Evolutionary conservation across 345 rosid species (phyloP).

Genomic region (rapeseed (Brassica napus)): DNA sequence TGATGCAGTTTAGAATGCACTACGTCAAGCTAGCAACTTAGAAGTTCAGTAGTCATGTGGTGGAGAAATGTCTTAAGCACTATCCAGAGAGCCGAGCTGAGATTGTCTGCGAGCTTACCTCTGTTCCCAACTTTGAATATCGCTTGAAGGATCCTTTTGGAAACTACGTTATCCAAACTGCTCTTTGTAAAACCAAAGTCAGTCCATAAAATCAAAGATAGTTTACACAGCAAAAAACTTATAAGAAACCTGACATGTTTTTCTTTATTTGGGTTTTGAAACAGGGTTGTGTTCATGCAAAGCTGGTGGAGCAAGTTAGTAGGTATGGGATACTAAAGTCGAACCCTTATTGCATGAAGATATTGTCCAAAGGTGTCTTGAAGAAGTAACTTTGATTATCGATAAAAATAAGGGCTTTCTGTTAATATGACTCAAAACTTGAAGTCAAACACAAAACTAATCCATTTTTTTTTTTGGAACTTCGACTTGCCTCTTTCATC

Average conservation of each 20-base stretch:
- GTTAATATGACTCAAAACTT: no score
- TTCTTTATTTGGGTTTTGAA: constrained; percentile 7
- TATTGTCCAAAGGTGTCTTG: constrained; percentile 54
- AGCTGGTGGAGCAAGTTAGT: constrained; percentile 50
- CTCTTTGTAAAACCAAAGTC: constrained; percentile 58
- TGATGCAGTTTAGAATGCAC: constrained; percentile 49
- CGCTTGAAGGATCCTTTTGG: constrained; percentile 67
- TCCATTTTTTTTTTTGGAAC: no score
- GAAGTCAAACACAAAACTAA: no score
- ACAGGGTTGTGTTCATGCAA: constrained; percentile 57
- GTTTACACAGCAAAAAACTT: background rate
- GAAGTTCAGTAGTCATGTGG: constrained; percentile 49
- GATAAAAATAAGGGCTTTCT: no score
- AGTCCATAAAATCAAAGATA: background rate
- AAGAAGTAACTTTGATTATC: constrained; percentile 44
- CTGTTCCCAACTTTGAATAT: constrained; percentile 54
- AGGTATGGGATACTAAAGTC: constrained; percentile 48
- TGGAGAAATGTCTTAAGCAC: constrained; percentile 62
- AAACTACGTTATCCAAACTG: constrained; percentile 78
- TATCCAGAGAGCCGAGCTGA: constrained; percentile 52
- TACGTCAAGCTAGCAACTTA: constrained; percentile 61
- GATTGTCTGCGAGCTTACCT: constrained; percentile 41
- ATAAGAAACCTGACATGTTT: background rate
- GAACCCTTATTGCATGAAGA: constrained; percentile 71
- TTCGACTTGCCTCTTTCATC: no score